phyloP scores from a whole-genome alignment of 495 filamentous ascomycete genomes.

The Sphaerosporella brunnea region DNA sequence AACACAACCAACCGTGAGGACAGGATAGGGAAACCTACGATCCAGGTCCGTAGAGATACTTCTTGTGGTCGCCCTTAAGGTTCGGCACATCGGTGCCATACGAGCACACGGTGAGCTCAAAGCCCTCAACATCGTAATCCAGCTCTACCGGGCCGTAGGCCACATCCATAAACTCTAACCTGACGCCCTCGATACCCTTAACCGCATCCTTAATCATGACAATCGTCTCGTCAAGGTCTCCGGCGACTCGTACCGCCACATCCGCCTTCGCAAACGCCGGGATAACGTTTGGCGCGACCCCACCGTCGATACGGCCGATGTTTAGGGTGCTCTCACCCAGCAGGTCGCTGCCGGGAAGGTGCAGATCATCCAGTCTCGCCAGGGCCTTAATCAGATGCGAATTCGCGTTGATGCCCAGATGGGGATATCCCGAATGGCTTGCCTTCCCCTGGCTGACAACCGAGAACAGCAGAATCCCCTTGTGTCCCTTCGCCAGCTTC shows the following conservation, averaged over 20 bases:
- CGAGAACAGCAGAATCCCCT: constrained; percentile 51
- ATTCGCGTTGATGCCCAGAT: constrained; percentile 64
- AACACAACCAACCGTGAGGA: background rate
- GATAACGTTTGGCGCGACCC: constrained; percentile 79
- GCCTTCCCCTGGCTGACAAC: constrained; percentile 55
- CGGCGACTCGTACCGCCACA: constrained; percentile 59
- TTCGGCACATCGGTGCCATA: constrained; percentile 88
- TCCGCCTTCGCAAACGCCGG: constrained; percentile 49
- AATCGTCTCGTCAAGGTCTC: constrained; percentile 40
- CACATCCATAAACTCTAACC: constrained; percentile 36
- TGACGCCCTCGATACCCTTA: constrained; percentile 35
- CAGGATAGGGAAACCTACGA: constrained; percentile 24
- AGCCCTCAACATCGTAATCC: constrained; percentile 65
- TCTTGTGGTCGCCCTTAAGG: constrained; percentile 50
- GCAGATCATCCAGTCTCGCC: constrained; percentile 40
- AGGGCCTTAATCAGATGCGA: constrained; percentile 54
- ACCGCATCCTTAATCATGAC: constrained; percentile 42
- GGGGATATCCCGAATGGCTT: constrained; percentile 78
- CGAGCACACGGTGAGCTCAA: constrained; percentile 61
- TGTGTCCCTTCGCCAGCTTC: constrained; percentile 75
- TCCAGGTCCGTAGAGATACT: constrained; percentile 79
- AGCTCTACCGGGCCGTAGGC: constrained; percentile 62
- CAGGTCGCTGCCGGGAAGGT: constrained; percentile 52
- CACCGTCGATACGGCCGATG: constrained; percentile 57
- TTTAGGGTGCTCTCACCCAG: constrained; percentile 81